phyloP scores from a whole-genome alignment of 2,329 filamentous ascomycete genomes.

The Colletotrichum sp. region DNA sequence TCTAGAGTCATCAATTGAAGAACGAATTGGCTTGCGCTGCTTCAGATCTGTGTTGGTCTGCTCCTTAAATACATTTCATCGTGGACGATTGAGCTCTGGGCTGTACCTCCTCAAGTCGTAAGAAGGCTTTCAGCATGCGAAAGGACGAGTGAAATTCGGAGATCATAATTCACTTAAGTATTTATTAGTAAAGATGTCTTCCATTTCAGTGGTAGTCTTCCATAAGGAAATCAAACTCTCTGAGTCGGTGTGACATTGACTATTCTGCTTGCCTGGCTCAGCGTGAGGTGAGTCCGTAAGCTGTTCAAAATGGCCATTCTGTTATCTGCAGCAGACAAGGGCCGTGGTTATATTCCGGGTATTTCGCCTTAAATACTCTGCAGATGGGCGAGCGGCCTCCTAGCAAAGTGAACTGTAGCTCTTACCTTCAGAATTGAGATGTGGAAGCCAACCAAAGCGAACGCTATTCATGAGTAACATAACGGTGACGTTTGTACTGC shows the following conservation, averaged over 20 bases:
- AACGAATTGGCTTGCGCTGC: too few relatives aligned
- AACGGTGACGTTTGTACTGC: fast-evolving
- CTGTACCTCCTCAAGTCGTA: background rate
- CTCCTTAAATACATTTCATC: background rate
- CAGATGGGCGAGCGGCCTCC: too few relatives aligned
- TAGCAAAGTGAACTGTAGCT: background rate
- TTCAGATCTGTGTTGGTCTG: too few relatives aligned
- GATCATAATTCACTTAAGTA: background rate
- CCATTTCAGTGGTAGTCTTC: background rate
- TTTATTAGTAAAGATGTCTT: background rate
- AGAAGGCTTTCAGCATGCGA: background rate
- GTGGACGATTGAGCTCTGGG: background rate
- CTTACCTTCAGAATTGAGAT: fast-evolving
- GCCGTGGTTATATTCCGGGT: background rate
- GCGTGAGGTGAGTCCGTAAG: too few relatives aligned
- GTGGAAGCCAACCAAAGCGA: background rate
- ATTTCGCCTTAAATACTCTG: background rate
- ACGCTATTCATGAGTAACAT: background rate
- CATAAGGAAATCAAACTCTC: background rate
- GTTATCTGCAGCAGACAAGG: too few relatives aligned
- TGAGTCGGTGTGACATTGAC: fast-evolving
- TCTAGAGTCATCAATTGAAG: too few relatives aligned
- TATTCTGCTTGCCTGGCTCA: background rate
- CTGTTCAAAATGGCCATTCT: too few relatives aligned
- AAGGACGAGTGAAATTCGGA: background rate